Base-by-base conservation (phyloP, 2,329 filamentous ascomycete species). In the Bipolaris sorokiniana region DNA sequence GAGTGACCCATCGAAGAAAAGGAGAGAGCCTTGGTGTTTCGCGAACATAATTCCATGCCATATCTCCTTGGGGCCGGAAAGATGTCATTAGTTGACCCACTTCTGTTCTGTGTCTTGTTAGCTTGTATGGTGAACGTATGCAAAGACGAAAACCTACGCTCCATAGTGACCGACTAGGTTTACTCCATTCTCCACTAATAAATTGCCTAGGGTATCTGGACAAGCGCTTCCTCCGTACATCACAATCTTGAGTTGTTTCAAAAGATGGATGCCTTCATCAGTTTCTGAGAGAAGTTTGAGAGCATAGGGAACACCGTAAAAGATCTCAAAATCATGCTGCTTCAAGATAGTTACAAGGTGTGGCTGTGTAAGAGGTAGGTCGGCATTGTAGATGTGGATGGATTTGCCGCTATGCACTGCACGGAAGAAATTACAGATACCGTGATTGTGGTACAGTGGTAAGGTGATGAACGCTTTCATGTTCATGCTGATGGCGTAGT, bases 71-170 rank as follows among this genome's bases (percentile, higher is more conserved):
- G 0, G 80, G 77, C 5, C 86, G 77, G 64, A 84, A 82, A 0
- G 84, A 86, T 2, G 84, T 87, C 84, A 88, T 87, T n/a, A 88
- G 73, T 65, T 86, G 84, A 7, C 86, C 86, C 1, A 82, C 84
- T 68, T 89, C 86, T 0, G 86, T 88, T 9, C 81, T 83, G 20
- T 61, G 46, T 23, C 6, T 23, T 18, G 34, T 53, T n/a, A 53
- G 51, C 42, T 31, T 38, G n/a, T 15, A 7, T 34, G 22, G 7
- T 9, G 7, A 11, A 23, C 15, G 2, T 23, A 20, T 13, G 5
- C 10, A 7, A 7, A 26, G n/a, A 20, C 7, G 3, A 26, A 13
- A 36, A 51, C 40, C 22, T 58, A 83, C 81, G 83, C 79, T 66
- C 85, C 85, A 50, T 86, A 87, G 54, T 86, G 83, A 15, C 80